A percentile compares a stretch with the other conserved stretches of the same genome.
phyloP scores from a whole-genome alignment of 2,329 filamentous ascomycete genomes.

The Calonectria pseudoturangicola region DNA sequence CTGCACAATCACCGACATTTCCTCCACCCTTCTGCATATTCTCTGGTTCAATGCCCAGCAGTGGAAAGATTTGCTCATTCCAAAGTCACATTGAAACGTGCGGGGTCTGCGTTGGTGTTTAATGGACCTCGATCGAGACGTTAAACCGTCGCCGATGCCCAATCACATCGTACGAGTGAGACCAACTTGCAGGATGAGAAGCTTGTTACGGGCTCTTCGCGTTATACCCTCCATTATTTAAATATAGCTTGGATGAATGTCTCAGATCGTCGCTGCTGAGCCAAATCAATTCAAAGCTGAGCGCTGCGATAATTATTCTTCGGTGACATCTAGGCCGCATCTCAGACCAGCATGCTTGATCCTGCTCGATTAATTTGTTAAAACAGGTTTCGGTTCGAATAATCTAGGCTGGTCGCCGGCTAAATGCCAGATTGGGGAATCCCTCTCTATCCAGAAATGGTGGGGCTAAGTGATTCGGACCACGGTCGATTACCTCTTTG shows the following conservation, averaged over 20 bases:
- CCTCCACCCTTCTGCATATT: not conserved
- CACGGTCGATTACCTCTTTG: not conserved
- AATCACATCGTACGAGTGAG: not conserved
- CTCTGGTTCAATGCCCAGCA: not conserved
- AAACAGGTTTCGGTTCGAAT: not conserved
- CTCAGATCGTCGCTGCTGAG: not conserved
- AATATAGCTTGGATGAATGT: not conserved
- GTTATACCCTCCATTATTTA: not conserved
- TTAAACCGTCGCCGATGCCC: not conserved
- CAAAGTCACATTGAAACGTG: slow-evolving; percentile 17
- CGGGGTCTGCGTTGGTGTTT: slow-evolving; percentile 8
- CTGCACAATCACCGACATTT: slow-evolving; percentile 11
- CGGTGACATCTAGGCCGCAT: too few species aligned
- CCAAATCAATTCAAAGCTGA: not conserved
- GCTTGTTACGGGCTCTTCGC: not conserved
- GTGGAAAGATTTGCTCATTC: not conserved
- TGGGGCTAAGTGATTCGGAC: not conserved
- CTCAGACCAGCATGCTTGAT: not conserved
- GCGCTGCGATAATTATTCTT: not conserved
- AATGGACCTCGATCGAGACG: not conserved
- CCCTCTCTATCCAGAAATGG: not conserved
- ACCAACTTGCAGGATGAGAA: not conserved
- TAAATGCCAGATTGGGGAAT: not conserved
- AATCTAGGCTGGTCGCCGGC: not conserved
- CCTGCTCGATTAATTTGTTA: too few species aligned